These are phyloP conservation scores for Rhododendron griersonianum DNA, from an alignment of 148 eudicot genomes.

Conservation along the genomic window DNA sequence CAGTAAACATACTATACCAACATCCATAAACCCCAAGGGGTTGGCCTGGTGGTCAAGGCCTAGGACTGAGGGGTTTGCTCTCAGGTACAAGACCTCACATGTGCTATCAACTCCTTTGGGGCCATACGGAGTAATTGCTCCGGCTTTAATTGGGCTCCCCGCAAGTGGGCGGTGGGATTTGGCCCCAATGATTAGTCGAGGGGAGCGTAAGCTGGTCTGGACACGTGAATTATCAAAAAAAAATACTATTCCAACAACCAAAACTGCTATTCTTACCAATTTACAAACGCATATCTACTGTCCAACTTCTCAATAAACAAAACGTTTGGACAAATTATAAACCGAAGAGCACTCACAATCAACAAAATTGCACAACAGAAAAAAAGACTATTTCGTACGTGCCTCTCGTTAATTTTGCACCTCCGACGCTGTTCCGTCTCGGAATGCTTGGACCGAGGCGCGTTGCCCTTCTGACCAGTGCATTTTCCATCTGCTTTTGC, in stretches of 20 bases:
- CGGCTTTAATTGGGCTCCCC: not conserved
- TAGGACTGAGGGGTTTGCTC: not conserved
- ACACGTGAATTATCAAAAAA: no score
- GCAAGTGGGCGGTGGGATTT: not conserved
- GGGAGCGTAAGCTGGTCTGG: no score
- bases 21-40: not conserved
- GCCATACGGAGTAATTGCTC: not conserved
- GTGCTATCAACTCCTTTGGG: not conserved
- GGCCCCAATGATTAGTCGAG: no score
- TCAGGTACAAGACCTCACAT: not conserved
- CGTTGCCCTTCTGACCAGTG: constrained; percentile 45
- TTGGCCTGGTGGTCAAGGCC: not conserved
- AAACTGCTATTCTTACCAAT: not conserved
- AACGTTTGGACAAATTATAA: not conserved
- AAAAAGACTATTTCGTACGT: constrained; percentile 1
- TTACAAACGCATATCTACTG: not conserved
- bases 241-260: not conserved
- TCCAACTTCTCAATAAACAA: not conserved
- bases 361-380: not conserved
- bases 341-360: not conserved
- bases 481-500: constrained; percentile 44
- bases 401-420: constrained; percentile 92
- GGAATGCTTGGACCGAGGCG: constrained; percentile 76
- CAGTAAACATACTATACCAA: not conserved
- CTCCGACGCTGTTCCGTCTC: constrained; percentile 96